A percentile compares a stretch with the other conserved stretches of the same genome.
phyloP scores from a whole-genome alignment of 768 basidiomycete species.

The Calocera viscosa region DNA sequence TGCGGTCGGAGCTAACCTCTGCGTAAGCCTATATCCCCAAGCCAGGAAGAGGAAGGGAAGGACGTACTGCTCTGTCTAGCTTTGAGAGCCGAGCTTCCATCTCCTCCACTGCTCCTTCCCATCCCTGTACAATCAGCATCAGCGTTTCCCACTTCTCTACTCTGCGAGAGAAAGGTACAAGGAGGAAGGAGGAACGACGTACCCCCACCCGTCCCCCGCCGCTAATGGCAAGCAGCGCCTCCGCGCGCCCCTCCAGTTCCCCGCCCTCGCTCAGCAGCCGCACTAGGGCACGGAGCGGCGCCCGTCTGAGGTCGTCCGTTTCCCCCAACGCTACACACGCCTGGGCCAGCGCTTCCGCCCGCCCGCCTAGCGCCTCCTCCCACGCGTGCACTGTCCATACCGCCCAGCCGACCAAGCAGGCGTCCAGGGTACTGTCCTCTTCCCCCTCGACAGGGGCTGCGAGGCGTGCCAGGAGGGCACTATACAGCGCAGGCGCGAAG shows the following conservation, averaged over 20 bases:
- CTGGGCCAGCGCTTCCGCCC: not conserved
- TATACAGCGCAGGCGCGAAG: slow-evolving; percentile 7
- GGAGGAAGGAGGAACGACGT: not conserved
- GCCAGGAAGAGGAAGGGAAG: not conserved
- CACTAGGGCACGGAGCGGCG: not conserved
- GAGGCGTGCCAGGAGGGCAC: slow-evolving; percentile 13
- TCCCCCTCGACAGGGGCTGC: not conserved
- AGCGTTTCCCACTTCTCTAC: not conserved
- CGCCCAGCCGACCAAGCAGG: slow-evolving; percentile 11
- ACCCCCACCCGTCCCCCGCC: not conserved
- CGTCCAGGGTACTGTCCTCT: not conserved
- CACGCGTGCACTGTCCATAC: not conserved
- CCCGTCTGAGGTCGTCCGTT: not conserved
- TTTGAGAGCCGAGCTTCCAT: not conserved
- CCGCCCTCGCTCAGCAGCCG: not conserved
- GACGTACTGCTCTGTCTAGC: not conserved
- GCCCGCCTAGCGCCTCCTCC: not conserved
- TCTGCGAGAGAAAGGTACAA: not conserved
- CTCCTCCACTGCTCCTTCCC: not conserved
- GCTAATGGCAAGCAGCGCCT: not conserved
- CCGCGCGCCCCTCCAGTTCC: not conserved
- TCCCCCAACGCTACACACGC: not conserved
- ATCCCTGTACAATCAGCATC: not conserved
- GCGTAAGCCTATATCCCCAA: not conserved
- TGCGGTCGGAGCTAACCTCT: not conserved